Percentiles rank a stretch among this genome's conserved stretches.
Conservation (phyloP, 352 stramenopile species). For the Phytophthora lateralis region DNA sequence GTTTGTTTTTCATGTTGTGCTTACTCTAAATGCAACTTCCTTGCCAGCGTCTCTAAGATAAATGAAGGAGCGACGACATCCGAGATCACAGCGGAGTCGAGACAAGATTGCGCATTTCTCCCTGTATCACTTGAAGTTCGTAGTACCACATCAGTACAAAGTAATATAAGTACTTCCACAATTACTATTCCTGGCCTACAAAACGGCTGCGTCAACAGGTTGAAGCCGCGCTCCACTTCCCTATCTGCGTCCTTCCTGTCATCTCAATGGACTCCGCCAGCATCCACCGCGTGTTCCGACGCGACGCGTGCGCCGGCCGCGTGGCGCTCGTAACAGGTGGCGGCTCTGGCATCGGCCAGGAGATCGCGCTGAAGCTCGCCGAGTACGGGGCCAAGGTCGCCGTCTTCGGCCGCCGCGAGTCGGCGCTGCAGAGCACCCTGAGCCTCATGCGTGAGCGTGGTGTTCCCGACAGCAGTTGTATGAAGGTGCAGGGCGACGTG, state of each 20-base stretch:
- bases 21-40: too few species aligned
- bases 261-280: conserved; percentile 55
- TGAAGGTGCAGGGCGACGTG: conserved; percentile 82
- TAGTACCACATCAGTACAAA: not conserved
- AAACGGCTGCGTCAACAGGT: not conserved
- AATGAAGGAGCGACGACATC: too few species aligned
- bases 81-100: too few species aligned
- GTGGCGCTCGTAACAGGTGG: conserved; percentile 94
- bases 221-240: conserved; percentile 10
- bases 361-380: conserved; percentile 92
- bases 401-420: conserved; percentile 93
- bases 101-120: too few species aligned
- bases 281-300: conserved; percentile 61
- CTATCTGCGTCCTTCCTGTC: not conserved
- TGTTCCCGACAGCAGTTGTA: conserved; percentile 36
- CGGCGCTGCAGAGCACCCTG: conserved; percentile 90
- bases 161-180: not conserved
- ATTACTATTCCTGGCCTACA: not conserved
- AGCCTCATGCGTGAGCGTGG: conserved; percentile 50
- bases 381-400: conserved; percentile 92
- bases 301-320: conserved; percentile 53
- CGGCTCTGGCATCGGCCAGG: conserved; percentile 94
- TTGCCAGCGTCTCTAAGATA: too few species aligned
- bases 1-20: too few species aligned
- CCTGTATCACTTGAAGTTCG: too few species aligned